A percentile compares a stretch with the other conserved stretches of the same genome.
Evolutionary conservation across 352 stramenopile species (phyloP).

Genomic region (Salisapilia sapeloensis): DNA sequence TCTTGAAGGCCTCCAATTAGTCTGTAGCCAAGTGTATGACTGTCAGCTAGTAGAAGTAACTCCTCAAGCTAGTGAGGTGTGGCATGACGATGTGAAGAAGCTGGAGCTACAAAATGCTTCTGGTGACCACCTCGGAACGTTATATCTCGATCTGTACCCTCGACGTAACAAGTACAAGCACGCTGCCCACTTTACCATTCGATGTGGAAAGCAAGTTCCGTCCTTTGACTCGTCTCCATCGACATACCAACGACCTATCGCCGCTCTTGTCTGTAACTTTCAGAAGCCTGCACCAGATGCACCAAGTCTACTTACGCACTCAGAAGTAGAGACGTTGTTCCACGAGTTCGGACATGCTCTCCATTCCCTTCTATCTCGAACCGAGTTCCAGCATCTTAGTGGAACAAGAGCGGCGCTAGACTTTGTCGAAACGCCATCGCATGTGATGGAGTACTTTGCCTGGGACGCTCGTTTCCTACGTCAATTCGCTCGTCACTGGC

Average conservation of each 20-base stretch:
- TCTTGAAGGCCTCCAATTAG: conserved; percentile 76
- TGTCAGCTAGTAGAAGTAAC: conserved; percentile 68
- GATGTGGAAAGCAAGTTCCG: conserved; percentile 70
- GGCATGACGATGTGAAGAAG: conserved; percentile 81
- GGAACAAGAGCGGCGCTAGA: conserved; percentile 88
- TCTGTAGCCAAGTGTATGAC: conserved; percentile 84
- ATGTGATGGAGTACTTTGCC: conserved; percentile 95
- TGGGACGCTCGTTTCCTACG: conserved; percentile 82
- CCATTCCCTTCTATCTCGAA: conserved; percentile 91
- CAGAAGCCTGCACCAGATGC: conserved; percentile 53
- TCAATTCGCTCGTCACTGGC: conserved; percentile 71
- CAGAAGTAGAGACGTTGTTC: conserved; percentile 94
- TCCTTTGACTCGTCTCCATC: too few relatives aligned
- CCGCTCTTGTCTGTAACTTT: conserved; percentile 88
- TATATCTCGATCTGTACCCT: conserved; percentile 93
- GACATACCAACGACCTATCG: conserved; percentile 88
- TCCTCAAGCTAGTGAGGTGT: conserved; percentile 74
- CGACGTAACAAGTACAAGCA: conserved; percentile 75
- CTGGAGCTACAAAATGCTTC: conserved; percentile 60
- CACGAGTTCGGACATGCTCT: conserved; percentile 97
- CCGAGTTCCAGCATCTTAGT: conserved; percentile 94
- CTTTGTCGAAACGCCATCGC: conserved; percentile 92
- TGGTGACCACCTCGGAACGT: conserved; percentile 60
- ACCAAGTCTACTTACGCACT: conserved; percentile 74
- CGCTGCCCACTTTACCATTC: conserved; percentile 92